phyloP scores from a whole-genome alignment of 2,329 filamentous ascomycete species.

The Apiospora malaysiana region DNA sequence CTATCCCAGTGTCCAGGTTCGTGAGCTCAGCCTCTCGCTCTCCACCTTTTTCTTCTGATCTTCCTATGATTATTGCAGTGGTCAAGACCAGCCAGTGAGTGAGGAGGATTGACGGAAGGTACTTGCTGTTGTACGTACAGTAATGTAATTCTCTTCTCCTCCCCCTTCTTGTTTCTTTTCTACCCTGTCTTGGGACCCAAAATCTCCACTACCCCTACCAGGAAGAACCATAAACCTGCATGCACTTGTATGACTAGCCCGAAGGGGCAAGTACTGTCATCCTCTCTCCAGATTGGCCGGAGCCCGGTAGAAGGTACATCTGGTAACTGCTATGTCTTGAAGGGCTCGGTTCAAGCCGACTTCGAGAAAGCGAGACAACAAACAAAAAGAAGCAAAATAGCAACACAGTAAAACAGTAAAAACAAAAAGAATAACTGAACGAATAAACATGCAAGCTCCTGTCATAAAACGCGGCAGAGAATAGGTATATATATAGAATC shows the following conservation, averaged over 20 bases:
- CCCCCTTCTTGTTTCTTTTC: conserved; percentile 18
- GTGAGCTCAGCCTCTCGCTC: conserved; percentile 10
- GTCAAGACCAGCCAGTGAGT: conserved; percentile 6
- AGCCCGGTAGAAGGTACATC: background rate
- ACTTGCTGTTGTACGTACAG: conserved; percentile 13
- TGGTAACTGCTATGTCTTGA: background rate
- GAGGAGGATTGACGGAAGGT: background rate
- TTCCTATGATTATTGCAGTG: conserved; percentile 14
- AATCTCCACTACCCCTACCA: conserved; percentile 17
- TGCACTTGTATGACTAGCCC: background rate
- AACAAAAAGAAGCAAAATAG: background rate
- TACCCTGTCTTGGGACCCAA: conserved; percentile 10
- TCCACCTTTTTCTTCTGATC: conserved; percentile 11
- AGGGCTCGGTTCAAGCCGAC: conserved; percentile 13
- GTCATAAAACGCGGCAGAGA: conserved; percentile 1
- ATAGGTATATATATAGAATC: conserved; percentile 7
- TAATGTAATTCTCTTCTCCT: conserved; percentile 10
- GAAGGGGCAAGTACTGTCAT: conserved; percentile 13
- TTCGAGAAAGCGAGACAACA: conserved; percentile 9
- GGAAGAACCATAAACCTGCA: conserved; percentile 10
- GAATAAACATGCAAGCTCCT: background rate
- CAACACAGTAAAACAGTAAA: background rate
- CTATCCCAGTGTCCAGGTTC: conserved; percentile 15
- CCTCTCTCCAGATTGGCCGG: background rate
- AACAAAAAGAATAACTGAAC: background rate